These are phyloP conservation scores for Apiotrichum mycotoxinovorans DNA, from an alignment of 1,284 basidiomycete genomes.

Conservation along the genomic window DNA sequence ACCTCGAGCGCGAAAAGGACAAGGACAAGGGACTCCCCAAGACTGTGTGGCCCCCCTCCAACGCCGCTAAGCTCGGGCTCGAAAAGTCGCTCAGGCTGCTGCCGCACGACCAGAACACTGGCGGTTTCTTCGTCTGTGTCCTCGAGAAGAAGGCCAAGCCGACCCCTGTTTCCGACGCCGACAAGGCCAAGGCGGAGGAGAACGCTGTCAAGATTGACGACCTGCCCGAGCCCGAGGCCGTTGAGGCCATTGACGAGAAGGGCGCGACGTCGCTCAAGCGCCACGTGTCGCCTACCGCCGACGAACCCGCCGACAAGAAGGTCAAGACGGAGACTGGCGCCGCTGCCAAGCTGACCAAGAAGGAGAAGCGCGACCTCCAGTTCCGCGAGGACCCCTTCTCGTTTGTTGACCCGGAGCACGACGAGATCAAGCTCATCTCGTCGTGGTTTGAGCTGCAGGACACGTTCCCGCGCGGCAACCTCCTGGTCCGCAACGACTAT, in stretches of 20 bases:
- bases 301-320: constrained; percentile 22
- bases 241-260: constrained; percentile 25
- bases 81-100: constrained; percentile 78
- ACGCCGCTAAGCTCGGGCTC: constrained; percentile 61
- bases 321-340: constrained; percentile 17
- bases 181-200: not conserved
- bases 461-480: constrained; percentile 59
- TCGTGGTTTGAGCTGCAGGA: constrained; percentile 68
- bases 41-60: constrained; percentile 75
- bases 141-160: constrained; percentile 57
- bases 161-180: not conserved
- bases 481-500: constrained; percentile 82
- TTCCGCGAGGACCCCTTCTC: constrained; percentile 92
- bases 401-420: constrained; percentile 68
- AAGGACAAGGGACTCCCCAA: constrained; percentile 57
- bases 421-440: constrained; percentile 62
- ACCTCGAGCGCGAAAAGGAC: constrained; percentile 35
- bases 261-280: constrained; percentile 24
- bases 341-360: constrained; percentile 25
- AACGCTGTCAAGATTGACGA: constrained; percentile 9
- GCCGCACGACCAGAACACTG: constrained; percentile 94
- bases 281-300: constrained; percentile 25
- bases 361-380: constrained; percentile 50
- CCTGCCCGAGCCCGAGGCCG: constrained; percentile 15
- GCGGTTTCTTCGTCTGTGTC: constrained; percentile 95